Evolutionary conservation across 768 basidiomycete species (phyloP).

Genomic region (Coprinopsis strossmayeri): DNA sequence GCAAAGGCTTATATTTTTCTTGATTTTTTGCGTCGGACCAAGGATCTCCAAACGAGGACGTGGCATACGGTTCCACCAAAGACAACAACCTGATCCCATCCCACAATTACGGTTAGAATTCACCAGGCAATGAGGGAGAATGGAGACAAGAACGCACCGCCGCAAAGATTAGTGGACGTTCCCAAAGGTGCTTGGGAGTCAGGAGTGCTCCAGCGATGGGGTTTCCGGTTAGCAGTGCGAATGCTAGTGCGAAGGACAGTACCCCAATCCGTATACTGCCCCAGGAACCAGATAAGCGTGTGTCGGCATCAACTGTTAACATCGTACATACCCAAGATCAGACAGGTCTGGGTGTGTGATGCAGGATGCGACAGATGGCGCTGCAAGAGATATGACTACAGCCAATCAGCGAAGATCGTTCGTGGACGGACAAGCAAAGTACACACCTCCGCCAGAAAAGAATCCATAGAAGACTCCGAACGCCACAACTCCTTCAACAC

Average conservation of each 20-base stretch:
- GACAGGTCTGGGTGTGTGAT: constrained; percentile 32
- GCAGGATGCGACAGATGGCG: constrained; percentile 32
- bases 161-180: constrained; percentile 36
- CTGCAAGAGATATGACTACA: constrained; percentile 33
- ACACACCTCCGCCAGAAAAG: constrained; percentile 48
- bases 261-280: constrained; percentile 40
- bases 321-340: constrained; percentile 36
- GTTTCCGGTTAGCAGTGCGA: constrained; percentile 42
- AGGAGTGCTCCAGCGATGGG: constrained; percentile 48
- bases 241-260: constrained; percentile 34
- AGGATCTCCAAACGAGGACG: constrained; percentile 24
- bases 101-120: too few species aligned
- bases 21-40: constrained; percentile 23
- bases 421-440: constrained; percentile 1
- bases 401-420: background rate
- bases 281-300: constrained; percentile 2
- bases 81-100: constrained; percentile 29
- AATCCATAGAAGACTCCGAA: constrained; percentile 49
- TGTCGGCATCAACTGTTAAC: background rate
- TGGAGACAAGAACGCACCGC: constrained; percentile 24
- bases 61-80: constrained; percentile 27
- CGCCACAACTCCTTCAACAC: constrained; percentile 30
- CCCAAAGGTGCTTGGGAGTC: constrained; percentile 33
- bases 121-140: background rate
- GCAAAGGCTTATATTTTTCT: constrained; percentile 14